phyloP scores from a whole-genome alignment of 352 stramenopile species.

The Globisporangium parvum region DNA sequence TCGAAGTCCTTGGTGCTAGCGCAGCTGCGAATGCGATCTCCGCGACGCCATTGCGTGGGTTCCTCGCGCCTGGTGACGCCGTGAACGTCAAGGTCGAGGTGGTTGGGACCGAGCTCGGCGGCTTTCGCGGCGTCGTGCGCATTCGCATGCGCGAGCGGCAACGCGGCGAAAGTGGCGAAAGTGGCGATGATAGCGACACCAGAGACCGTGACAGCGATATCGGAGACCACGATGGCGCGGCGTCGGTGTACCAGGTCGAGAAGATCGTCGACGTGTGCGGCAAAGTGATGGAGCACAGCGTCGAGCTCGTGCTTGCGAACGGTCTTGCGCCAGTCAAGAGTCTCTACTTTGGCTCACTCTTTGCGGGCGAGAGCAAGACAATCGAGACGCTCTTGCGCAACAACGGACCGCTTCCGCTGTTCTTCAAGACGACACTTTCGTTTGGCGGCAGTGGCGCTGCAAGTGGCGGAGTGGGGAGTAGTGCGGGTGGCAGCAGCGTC shows the following conservation, averaged over 20 bases:
- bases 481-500: background rate
- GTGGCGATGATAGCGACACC: constrained; percentile 8
- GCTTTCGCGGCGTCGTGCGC: constrained; percentile 36
- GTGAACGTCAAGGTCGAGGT: constrained; percentile 47
- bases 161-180: constrained; percentile 8
- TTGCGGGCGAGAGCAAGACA: constrained; percentile 44
- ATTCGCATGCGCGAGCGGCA: constrained; percentile 33
- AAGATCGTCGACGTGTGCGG: constrained; percentile 80
- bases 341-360: constrained; percentile 70
- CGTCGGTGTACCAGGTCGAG: constrained; percentile 24
- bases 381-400: constrained; percentile 72
- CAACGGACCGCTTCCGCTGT: constrained; percentile 63
- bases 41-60: constrained; percentile 28
- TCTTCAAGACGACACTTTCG: constrained; percentile 52
- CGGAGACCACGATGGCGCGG: background rate
- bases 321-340: constrained; percentile 35
- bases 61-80: constrained; percentile 23
- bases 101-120: constrained; percentile 24
- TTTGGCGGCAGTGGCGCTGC: constrained; percentile 23
- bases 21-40: background rate
- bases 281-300: constrained; percentile 76
- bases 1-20: constrained; percentile 41
- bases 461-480: background rate
- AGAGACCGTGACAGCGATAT: too few relatives aligned
- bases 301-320: constrained; percentile 67